Evolutionary conservation across 1,284 basidiomycete species (phyloP).

Genomic region (Trichosporon inkin): DNA sequence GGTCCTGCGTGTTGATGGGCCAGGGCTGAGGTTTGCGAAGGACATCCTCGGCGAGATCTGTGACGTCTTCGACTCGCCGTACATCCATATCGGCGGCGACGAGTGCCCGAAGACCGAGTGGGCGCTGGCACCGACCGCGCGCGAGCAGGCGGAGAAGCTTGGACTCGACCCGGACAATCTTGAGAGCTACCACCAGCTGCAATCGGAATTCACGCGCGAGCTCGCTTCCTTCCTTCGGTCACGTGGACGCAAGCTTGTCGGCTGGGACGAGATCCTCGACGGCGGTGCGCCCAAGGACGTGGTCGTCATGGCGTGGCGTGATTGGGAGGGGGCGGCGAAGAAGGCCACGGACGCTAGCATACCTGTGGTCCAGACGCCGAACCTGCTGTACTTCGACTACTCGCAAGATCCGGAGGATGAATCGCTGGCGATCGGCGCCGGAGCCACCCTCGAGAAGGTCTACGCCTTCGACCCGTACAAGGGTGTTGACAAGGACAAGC

Average conservation of each 20-base stretch:
- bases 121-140: neutral
- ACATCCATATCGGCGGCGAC: conserved; percentile 23
- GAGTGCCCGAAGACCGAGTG: conserved; percentile 24
- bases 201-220: conserved; percentile 18
- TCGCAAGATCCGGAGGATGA: conserved; percentile 17
- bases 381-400: conserved; percentile 23
- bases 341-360: conserved; percentile 14
- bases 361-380: conserved; percentile 17
- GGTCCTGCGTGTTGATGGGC: conserved; percentile 21
- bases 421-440: conserved; percentile 16
- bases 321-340: conserved; percentile 12
- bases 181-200: conserved; percentile 18
- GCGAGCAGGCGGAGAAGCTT: conserved; percentile 16
- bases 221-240: conserved; percentile 15
- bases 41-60: conserved; percentile 26
- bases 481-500: conserved; percentile 11
- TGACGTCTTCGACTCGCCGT: conserved; percentile 19
- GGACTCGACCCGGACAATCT: conserved; percentile 3
- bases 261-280: conserved; percentile 28
- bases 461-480: conserved; percentile 18
- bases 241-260: conserved; percentile 18
- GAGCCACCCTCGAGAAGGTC: conserved; percentile 16
- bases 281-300: conserved; percentile 16
- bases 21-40: conserved; percentile 14
- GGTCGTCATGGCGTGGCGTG: conserved; percentile 22